These are phyloP conservation scores for Bipolaris cookei DNA, from an alignment of 2,329 filamentous ascomycete genomes.

Conservation along the genomic window DNA sequence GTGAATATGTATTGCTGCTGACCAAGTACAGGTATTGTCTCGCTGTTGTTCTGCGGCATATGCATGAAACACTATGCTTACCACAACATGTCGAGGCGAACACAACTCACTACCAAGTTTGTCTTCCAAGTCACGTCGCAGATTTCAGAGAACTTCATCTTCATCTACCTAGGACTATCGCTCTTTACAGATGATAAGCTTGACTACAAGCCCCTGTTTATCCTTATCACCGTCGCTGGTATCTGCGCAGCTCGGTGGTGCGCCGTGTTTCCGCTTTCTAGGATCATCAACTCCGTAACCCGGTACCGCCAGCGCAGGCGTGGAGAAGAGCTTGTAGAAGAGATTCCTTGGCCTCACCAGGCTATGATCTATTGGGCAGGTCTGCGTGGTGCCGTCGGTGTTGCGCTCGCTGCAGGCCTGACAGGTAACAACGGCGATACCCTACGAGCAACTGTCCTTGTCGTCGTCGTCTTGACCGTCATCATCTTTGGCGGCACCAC, in stretches of 20 bases:
- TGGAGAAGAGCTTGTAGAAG: constrained; percentile 72
- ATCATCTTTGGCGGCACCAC: constrained; percentile 99
- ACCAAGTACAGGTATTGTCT: constrained; percentile 79
- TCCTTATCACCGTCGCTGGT: constrained; percentile 87
- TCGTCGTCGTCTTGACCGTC: constrained; percentile 95
- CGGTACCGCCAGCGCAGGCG: constrained; percentile 80
- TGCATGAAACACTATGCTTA: constrained; percentile 99
- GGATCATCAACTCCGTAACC: constrained; percentile 89
- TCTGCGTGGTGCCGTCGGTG: constrained; percentile 91
- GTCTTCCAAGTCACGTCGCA: constrained; percentile 94
- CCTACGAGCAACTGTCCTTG: constrained; percentile 90
- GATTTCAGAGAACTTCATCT: constrained; percentile 98
- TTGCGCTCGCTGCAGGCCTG: constrained; percentile 88
- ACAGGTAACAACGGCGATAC: constrained; percentile 81
- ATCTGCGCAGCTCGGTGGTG: constrained; percentile 93
- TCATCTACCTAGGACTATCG: constrained; percentile 95
- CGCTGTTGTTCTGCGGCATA: constrained; percentile 95
- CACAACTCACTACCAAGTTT: constrained; percentile 97
- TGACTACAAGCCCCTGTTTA: constrained; percentile 92
- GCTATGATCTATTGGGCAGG: constrained; percentile 99
- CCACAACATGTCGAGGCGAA: constrained; percentile 99
- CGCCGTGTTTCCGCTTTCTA: constrained; percentile 91
- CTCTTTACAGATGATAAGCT: constrained; percentile 90
- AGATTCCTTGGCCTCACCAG: constrained; percentile 93
- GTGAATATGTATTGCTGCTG: constrained; percentile 5